Percentiles rank a stretch among this genome's conserved stretches.
Conservation (phyloP, 139 green algal genomes). For the Chlamydomonas sphaeroides region DNA sequence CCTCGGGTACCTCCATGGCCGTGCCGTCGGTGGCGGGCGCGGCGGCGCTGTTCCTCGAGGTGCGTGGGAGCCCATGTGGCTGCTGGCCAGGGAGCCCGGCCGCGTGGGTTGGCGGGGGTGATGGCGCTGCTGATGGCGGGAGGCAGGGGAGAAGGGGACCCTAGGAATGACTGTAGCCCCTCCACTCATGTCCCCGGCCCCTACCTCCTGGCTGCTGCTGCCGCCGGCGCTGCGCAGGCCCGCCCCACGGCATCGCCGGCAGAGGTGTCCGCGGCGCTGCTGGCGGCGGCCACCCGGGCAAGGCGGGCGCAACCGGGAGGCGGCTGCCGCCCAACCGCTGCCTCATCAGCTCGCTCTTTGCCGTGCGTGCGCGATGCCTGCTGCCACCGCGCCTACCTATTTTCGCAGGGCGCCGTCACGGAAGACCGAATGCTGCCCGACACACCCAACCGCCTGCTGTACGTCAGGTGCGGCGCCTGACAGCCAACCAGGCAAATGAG, state of each 20-base stretch:
- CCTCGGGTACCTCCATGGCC: constrained; percentile 75
- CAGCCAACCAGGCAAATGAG: too few relatives aligned
- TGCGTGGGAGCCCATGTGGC: neutral
- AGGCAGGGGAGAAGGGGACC: neutral
- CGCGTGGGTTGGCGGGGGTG: too few relatives aligned
- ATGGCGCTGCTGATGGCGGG: too few relatives aligned
- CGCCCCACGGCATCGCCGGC: constrained; percentile 58
- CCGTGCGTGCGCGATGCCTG: too few relatives aligned
- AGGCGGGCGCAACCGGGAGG: too few relatives aligned
- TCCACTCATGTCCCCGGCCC: neutral
- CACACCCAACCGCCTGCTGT: constrained; percentile 70
- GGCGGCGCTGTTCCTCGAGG: constrained; percentile 71
- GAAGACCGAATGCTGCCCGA: constrained; percentile 49
- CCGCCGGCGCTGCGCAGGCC: neutral
- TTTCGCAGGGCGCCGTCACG: constrained; percentile 30
- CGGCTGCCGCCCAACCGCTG: too few relatives aligned
- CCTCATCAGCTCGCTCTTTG: too few relatives aligned
- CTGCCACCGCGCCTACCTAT: too few relatives aligned
- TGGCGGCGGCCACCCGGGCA: constrained; percentile 45
- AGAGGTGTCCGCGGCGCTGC: constrained; percentile 62
- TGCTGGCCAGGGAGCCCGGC: too few relatives aligned
- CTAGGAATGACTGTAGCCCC: neutral
- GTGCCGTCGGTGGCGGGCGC: constrained; percentile 76
- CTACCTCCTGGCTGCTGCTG: neutral
- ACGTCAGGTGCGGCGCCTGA: constrained; percentile 54